Evolutionary conservation across 371 early-diverging fungal species (phyloP).

Genomic region (Saksenaea vasiformis): DNA sequence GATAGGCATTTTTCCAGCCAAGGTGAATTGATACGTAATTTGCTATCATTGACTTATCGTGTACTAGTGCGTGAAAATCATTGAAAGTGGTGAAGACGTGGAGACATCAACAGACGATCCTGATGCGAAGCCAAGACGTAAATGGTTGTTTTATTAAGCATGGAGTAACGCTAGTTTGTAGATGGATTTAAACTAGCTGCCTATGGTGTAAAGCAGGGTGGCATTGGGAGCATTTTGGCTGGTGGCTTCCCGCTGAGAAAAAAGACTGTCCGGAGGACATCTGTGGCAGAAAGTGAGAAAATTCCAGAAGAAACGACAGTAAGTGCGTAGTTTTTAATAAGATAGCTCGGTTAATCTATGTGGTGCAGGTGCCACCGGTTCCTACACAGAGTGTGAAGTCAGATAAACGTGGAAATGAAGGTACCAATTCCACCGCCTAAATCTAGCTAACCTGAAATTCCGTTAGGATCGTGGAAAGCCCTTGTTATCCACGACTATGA

Average conservation of each 20-base stretch:
- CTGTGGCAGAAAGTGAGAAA: slow-evolving; percentile 23
- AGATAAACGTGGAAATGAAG: not conserved
- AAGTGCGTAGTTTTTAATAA: not conserved
- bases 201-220: slow-evolving; percentile 83
- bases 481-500: slow-evolving; percentile 61
- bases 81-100: slow-evolving; percentile 23
- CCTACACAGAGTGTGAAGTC: not conserved
- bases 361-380: not conserved
- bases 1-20: slow-evolving; percentile 65
- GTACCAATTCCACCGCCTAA: not conserved
- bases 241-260: slow-evolving; percentile 54
- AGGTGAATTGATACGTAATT: slow-evolving; percentile 25
- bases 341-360: not conserved
- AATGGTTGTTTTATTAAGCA: not conserved
- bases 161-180: not conserved
- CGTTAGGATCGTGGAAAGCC: slow-evolving; percentile 35
- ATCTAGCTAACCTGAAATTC: not conserved
- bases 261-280: slow-evolving; percentile 27
- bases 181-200: slow-evolving; percentile 64
- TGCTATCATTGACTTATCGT: not conserved
- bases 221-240: slow-evolving; percentile 78
- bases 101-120: not conserved
- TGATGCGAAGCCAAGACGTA: slow-evolving; percentile 7
- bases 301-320: not conserved
- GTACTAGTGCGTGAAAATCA: slow-evolving; percentile 46